These are phyloP conservation scores for Fusarium vanettenii DNA, from an alignment of 2,329 filamentous ascomycete species.

Conservation along the genomic window DNA sequence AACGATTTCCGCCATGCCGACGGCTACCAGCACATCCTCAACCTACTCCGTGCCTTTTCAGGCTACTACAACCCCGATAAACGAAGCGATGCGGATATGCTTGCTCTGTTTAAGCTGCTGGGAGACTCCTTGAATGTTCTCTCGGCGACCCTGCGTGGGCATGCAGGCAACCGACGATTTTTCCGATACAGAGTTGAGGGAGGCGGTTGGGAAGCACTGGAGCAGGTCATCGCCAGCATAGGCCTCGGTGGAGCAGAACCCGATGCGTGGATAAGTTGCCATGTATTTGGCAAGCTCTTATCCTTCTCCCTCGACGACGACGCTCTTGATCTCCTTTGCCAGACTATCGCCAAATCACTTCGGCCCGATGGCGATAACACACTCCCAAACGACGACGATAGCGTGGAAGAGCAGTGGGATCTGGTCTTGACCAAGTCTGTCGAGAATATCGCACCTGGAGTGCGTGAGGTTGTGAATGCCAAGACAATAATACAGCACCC, in stretches of 20 bases:
- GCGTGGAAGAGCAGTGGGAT: conserved; percentile 53
- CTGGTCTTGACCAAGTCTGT: conserved; percentile 51
- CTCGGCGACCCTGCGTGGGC: conserved; percentile 78
- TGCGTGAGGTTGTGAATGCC: conserved; percentile 62
- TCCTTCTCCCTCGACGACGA: conserved; percentile 85
- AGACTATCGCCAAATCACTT: conserved; percentile 56
- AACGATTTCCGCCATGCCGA: conserved; percentile 85
- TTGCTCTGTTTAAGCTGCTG: conserved; percentile 74
- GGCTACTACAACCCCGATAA: conserved; percentile 80
- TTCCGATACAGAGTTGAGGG: conserved; percentile 81
- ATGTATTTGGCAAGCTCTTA: conserved; percentile 85
- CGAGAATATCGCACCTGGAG: conserved; percentile 52
- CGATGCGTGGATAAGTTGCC: conserved; percentile 75
- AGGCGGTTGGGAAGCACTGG: conserved; percentile 82
- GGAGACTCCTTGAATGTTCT: conserved; percentile 79
- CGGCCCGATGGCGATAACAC: conserved; percentile 46
- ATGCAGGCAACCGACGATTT: conserved; percentile 88
- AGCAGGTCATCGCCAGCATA: conserved; percentile 77
- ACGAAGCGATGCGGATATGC: conserved; percentile 71
- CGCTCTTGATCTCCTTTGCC: conserved; percentile 76
- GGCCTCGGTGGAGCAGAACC: conserved; percentile 73
- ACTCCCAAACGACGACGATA: conserved; percentile 43
- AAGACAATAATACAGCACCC: conserved; percentile 68
- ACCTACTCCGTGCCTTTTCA: conserved; percentile 76
- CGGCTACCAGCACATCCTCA: conserved; percentile 81